A percentile compares a stretch with the other conserved stretches of the same genome.
phyloP scores from a whole-genome alignment of 306 rosid species.

The Medicago lupulina region DNA sequence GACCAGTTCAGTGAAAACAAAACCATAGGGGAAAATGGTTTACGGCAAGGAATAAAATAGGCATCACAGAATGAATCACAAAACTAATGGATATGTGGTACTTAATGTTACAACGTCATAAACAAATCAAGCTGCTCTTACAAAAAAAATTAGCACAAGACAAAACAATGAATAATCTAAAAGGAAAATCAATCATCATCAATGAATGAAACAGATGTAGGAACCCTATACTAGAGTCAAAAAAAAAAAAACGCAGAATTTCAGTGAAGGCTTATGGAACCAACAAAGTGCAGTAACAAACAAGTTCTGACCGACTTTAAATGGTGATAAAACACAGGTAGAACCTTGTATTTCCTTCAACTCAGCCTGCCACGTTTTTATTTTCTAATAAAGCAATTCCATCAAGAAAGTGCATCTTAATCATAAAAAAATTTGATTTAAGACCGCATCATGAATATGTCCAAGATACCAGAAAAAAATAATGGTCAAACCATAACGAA shows the following conservation, averaged over 20 bases:
- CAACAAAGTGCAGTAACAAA: background rate
- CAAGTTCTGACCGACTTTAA: background rate
- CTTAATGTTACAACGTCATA: conserved; percentile 14
- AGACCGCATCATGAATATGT: conserved; percentile 20
- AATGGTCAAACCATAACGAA: conserved; percentile 20
- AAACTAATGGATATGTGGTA: background rate
- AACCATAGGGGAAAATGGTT: conserved; percentile 25
- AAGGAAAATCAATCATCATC: conserved; percentile 25
- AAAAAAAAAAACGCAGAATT: conserved; percentile 29
- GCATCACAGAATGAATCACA: conserved; percentile 21
- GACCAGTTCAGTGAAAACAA: conserved; percentile 74
- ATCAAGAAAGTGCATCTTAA: conserved; percentile 28
- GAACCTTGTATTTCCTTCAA: conserved; percentile 15
- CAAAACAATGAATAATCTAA: conserved; percentile 22
- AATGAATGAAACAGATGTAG: background rate
- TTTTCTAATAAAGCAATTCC: conserved; percentile 9
- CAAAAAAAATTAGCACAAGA: background rate
- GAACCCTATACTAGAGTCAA: conserved; percentile 1
- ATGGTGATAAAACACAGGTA: conserved; percentile 1
- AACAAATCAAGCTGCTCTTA: conserved; percentile 14
- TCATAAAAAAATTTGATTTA: conserved; percentile 16
- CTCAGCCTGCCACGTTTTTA: background rate
- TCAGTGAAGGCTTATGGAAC: conserved; percentile 15
- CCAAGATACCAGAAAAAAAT: conserved; percentile 18
- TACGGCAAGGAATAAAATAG: conserved; percentile 30